Evolutionary conservation across 805 yeast genomes (phyloP), one percentile per base, ranked within the genome.

Genomic region (Maudiozyma barnettii): DNA sequence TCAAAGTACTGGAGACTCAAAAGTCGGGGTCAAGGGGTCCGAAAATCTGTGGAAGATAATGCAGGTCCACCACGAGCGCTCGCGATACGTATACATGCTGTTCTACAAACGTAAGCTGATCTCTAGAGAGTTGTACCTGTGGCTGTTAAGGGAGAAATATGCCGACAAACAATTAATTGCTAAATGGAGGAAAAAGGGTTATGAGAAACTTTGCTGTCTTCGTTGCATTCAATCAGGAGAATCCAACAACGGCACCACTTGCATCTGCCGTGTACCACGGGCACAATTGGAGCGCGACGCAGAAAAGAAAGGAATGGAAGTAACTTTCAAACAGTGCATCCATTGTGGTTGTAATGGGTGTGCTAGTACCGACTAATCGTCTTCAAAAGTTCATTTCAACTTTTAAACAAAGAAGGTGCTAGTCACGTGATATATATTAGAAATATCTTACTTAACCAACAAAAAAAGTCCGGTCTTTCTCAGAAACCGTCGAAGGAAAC

Each of bases 341-440:
- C 84, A 81, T 29, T 87, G 95, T 69, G 96, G 96, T 0, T 87
- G 96, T 57, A 69, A 74, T 50, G 95, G 95, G 5, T 87, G 96
- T 61, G 77, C 91, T 2, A 82, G 89, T 57, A 73, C 79, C 18
- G 93, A 84, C 59, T 85, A 59, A 64, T 4, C 16, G 14, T 30
- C 37, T 22, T 29, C 22, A 5, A 22, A 31, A 31, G n/a, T 23
- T 23, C 26, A 23, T 8, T 23, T 23, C 26, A 31, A 13, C 5
- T 13, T 13, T 10, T 12, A 13, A 6, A 7, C 36, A 10, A 31
- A 31, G 14, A 31, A 12, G 16, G 14, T 31, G 13, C 36, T 7
- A n/a, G 26, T 23, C 26, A 23, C 26, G 26, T 23, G 26, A 23
- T 23, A 5, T 5, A 23, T 23, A 23, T 8, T 5, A 5, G 26